These are phyloP conservation scores for Hortiboletus flavorubellus DNA, from an alignment of 768 basidiomycete genomes.

Conservation along the genomic window DNA sequence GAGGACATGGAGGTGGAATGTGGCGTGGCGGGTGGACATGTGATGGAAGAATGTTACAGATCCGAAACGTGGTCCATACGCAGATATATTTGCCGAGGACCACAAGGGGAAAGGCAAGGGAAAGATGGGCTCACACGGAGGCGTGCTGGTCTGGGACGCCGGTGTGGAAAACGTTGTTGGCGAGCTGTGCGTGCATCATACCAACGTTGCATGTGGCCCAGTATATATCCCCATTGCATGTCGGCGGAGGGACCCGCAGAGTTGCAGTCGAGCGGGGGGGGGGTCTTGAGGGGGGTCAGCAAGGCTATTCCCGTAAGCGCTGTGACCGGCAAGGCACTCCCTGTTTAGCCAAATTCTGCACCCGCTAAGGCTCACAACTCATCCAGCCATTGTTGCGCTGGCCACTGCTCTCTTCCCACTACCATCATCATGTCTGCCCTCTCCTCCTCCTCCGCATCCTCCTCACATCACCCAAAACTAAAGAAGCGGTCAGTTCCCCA, in stretches of 20 bases:
- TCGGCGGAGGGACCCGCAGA: neutral
- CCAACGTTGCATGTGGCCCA: constrained; percentile 4
- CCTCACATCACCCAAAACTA: constrained; percentile 20
- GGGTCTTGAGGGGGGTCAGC: too few relatives aligned
- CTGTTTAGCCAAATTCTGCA: constrained; percentile 35
- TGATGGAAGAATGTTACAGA: constrained; percentile 7
- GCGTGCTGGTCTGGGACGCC: constrained; percentile 10
- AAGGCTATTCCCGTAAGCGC: constrained; percentile 29
- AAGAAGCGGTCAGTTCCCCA: constrained; percentile 34
- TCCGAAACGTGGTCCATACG: constrained; percentile 16
- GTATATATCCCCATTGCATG: neutral
- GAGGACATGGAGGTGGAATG: neutral
- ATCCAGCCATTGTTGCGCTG: constrained; percentile 42
- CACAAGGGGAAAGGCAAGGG: constrained; percentile 11
- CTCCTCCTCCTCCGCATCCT: constrained; percentile 22
- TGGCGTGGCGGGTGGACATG: constrained; percentile 1
- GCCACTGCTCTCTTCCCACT: constrained; percentile 38
- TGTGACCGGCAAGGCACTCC: constrained; percentile 37
- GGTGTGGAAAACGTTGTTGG: constrained; percentile 22
- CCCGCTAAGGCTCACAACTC: constrained; percentile 28
- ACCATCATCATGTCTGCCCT: constrained; percentile 35
- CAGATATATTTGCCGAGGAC: constrained; percentile 5
- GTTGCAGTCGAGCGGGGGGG: too few relatives aligned
- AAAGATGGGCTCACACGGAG: neutral
- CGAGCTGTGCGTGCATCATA: constrained; percentile 12